Evolutionary conservation across 345 rosid genomes (phyloP), one percentile per base, ranked within the genome.

Genomic region (Orychophragmus violaceus): DNA sequence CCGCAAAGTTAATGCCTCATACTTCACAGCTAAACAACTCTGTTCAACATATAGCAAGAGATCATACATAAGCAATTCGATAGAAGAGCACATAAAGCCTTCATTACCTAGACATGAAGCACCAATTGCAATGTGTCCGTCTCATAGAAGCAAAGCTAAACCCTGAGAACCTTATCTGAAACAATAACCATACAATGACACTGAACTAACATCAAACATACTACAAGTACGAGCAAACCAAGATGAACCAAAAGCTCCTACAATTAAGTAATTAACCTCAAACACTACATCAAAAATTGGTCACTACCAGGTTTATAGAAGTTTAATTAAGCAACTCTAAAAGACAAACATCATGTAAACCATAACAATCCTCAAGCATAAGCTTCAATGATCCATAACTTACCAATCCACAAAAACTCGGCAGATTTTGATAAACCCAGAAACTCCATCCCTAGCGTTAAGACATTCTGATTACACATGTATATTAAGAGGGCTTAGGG

Each of bases 21-120:
- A 90, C 61, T 76, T 82, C 77, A 88, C 37, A 11, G 92, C 96
- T 73, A 88, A 79, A 76, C 85, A 85, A 69, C 87, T 86, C 99
- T 69, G 45, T 25, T 10, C 54, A 16, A 8, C 0, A 53, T 14
- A 56, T 37, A 57, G 4, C 33, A 61, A 30, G 37, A 18, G 5
- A 8, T 45, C 17, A 11, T 12, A n/a, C 28, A 22, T 58, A 33
- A 61, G 45, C 24, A 24, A 42, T 4, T 25, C 39, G 12, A 63
- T 8, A 21, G 58, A 55, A 8, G 12, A 33, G 35, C 46, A 16
- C 51, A 37, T 67, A 81, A 78, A 62, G 81, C 88, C 91, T 87
- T 90, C 87, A 83, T 83, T 80, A 83, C 82, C 84, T 83, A 82
- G 70, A 72, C 76, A 82, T 64, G 17, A 66, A 56, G 66, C 73